Conservation (phyloP, 164 flowering plant species). For the Liriodendron chinense region DNA sequence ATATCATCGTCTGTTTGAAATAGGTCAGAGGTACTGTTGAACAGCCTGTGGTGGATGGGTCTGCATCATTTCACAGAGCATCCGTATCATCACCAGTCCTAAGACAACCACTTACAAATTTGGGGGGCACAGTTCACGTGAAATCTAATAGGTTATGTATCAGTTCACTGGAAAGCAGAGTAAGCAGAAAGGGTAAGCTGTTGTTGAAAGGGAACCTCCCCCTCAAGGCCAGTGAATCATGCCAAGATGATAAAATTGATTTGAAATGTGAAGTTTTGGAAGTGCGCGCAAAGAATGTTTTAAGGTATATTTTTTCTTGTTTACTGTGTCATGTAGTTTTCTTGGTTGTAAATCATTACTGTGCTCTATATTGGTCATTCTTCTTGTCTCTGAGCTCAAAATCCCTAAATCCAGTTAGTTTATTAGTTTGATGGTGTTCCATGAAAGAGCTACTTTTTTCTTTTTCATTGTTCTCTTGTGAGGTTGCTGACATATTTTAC, state of each 20-base stretch:
- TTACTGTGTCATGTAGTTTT: not conserved
- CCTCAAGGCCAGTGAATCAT: constrained; percentile 66
- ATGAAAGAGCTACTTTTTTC: not conserved
- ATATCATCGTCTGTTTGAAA: not conserved
- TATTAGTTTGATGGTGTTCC: not conserved
- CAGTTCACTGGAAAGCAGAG: constrained; percentile 79
- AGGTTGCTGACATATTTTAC: constrained; percentile 12
- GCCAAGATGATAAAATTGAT: constrained; percentile 77
- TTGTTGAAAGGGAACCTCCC: constrained; percentile 82
- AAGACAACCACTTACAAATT: constrained; percentile 78
- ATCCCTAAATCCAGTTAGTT: not conserved
- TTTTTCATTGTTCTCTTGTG: not conserved
- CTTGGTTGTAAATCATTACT: not conserved
- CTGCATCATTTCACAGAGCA: constrained; percentile 92
- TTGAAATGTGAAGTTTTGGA: constrained; percentile 93
- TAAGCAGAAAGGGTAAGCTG: constrained; percentile 88
- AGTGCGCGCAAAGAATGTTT: constrained; percentile 84
- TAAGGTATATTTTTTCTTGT: constrained; percentile 47
- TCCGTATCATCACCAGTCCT: constrained; percentile 92
- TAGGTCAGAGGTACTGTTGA: constrained; percentile 98
- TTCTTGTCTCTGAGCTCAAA: not conserved
- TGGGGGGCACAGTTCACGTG: constrained; percentile 84
- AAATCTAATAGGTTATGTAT: constrained; percentile 82
- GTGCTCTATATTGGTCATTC: not conserved
- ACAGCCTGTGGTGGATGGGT: constrained; percentile 88